phyloP scores from a whole-genome alignment of 306 rosid genomes.

The Castanea crenata region DNA sequence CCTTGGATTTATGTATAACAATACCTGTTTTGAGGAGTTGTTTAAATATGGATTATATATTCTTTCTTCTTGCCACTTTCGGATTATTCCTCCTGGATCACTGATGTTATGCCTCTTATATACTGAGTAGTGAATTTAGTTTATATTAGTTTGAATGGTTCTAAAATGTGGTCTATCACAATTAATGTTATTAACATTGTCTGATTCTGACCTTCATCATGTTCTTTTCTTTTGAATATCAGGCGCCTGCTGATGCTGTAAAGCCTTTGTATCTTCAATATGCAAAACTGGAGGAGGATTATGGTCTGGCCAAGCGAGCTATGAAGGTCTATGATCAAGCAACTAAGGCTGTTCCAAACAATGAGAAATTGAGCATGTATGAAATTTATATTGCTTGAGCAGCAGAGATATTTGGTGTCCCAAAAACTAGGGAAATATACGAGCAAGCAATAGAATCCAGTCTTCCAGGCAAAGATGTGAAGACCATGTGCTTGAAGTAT shows the following conservation, averaged over 20 bases:
- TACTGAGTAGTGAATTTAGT: not conserved
- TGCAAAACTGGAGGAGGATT: conserved; percentile 59
- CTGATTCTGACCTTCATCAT: conserved; percentile 22
- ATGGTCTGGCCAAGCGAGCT: conserved; percentile 56
- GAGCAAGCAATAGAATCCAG: conserved; percentile 68
- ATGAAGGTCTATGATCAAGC: conserved; percentile 60
- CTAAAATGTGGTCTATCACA: not conserved
- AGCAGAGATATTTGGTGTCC: conserved; percentile 58
- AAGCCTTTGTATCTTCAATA: conserved; percentile 55
- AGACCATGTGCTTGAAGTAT: conserved; percentile 79
- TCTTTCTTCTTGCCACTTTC: not conserved
- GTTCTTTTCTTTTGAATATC: conserved; percentile 27
- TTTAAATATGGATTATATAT: not conserved
- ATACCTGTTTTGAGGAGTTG: not conserved
- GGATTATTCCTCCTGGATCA: not conserved
- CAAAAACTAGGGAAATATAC: conserved; percentile 55
- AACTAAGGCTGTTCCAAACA: conserved; percentile 50
- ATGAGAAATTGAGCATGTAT: conserved; percentile 59
- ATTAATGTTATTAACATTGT: not conserved
- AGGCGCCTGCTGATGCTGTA: conserved; percentile 64
- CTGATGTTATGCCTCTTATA: not conserved
- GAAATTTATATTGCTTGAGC: conserved; percentile 92
- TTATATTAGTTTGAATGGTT: not conserved
- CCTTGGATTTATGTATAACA: not conserved
- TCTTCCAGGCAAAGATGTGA: conserved; percentile 93